Evolutionary conservation across 139 green algal genomes (phyloP), one percentile per base, ranked within the genome.

Genomic region (Micromonas commoda): DNA sequence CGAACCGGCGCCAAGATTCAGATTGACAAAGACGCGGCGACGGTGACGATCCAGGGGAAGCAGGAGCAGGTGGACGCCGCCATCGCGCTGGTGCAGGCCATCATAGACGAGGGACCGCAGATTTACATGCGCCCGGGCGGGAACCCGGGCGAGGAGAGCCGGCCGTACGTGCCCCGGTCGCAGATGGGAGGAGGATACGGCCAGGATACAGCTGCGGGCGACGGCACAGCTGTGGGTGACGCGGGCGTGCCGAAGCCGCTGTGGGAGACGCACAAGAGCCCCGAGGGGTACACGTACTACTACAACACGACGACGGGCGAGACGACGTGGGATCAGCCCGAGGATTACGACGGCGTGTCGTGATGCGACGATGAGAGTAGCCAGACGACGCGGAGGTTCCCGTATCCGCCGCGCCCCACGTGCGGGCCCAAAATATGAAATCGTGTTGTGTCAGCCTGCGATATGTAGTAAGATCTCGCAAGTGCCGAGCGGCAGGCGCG

Each of bases 281-380:
- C 76, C 0, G 76, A 84, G 51, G 80, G 80, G 2, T 76, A 82
- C 52, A 84, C 81, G 38, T 84, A 84, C 38, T 84, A 84, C 61
- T 84, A 84, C 76, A 84, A 84, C 76, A 72, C 73, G 26, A 72
- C 32, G 16, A 84, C 78, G n/a, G 64, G 65, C 4, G 60, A 79
- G 61, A 82, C 68, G 68, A 34, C 57, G 3, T 79, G 73, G 73
- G 73, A 79, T 13, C 23, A 38, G 24, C 73, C 73, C 52, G 53
- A 37, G 23, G 73, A 70, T 37, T 77, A 52, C 71, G 71, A 77
- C 38, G 71, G 71, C 23, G 26, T 33, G 34, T 26, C 13, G 23
- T 73, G 37, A 73, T n/a, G 23, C 6, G 39, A n/a, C 33, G 61
- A 31, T 35, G 61, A 20, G 16, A 13, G 61, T 23, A n/a, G n/a